Evolutionary conservation across 179 eudicot species (phyloP).

Genomic region (Amaranthus tricolor): DNA sequence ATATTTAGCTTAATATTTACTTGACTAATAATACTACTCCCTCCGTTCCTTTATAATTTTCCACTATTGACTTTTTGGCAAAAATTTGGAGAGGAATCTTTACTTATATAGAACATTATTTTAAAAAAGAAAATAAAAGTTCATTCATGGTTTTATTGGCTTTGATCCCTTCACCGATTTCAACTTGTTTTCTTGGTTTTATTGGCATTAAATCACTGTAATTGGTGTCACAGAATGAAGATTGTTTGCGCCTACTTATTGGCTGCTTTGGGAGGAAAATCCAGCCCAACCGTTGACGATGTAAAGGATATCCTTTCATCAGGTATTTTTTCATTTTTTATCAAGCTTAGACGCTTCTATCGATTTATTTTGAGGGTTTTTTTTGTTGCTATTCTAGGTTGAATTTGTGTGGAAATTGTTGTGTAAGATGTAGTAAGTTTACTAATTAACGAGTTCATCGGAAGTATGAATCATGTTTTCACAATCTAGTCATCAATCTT

Average conservation of each 20-base stretch:
- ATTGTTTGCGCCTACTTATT: constrained; percentile 41
- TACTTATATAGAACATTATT: too few species aligned
- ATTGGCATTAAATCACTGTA: not conserved
- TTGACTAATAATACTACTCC: too few species aligned
- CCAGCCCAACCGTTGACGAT: constrained; percentile 32
- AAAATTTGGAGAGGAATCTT: too few species aligned
- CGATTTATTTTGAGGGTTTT: not conserved
- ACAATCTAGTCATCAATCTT: too few species aligned
- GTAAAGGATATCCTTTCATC: constrained; percentile 32
- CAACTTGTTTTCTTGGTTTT: too few species aligned
- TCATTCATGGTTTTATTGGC: too few species aligned
- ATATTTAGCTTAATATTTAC: too few species aligned
- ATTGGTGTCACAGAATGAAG: constrained; percentile 32
- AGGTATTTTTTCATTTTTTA: constrained; percentile 15
- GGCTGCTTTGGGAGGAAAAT: constrained; percentile 44
- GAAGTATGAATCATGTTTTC: too few species aligned
- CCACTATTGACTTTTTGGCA: too few species aligned
- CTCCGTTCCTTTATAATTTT: too few species aligned
- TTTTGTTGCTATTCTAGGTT: not conserved
- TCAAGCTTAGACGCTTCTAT: not conserved
- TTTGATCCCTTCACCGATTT: not conserved
- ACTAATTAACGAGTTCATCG: too few species aligned
- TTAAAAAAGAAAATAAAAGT: too few species aligned
- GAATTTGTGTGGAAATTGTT: not conserved
- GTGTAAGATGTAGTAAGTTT: not conserved